Evolutionary conservation across 345 rosid species (phyloP), one percentile per base, ranked within the genome.

Genomic region (Ceriops zippeliana): DNA sequence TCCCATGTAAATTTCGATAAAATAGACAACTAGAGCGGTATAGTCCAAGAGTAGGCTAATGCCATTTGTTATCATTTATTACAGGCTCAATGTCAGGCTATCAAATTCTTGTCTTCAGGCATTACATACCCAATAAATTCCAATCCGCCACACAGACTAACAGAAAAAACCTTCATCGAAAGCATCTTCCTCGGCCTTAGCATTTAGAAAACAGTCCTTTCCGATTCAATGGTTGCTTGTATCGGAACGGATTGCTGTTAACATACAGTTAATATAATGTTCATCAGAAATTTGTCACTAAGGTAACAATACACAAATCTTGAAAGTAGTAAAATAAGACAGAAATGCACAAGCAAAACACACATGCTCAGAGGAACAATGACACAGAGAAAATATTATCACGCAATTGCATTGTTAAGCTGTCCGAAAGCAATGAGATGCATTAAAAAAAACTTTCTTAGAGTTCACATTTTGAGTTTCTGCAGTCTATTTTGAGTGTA

Each of bases 161-260:
- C 38, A 52, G 24, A 46, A 21, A 31, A 73, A 30, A 13, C 8
- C 28, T 11, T 51, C 35, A 13, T 52, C 20, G 58, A 2, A 10
- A 11, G 19, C 24, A 54, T 52, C 53, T 24, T 22, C 65, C 0
- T 58, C 20, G 42, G 13, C 42, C 57, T 6, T 37, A 22, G 61
- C 42, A 52, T 27, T 11, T 31, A 34, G 6, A 57, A 42, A 22
- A 61, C 9, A 21, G 22, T 42, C 26, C 49, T 46, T 52, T 21
- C 21, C 13, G 30, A 15, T 17, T 72, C 75, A 65, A 1, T 24
- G 52, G 31, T 46, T 58, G 0, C 9, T 5, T 46, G 76, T 32
- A 38, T 73, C 76, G 5, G 71, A 52, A 8, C 76, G 76, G 52
- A 73, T 4, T 37, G 62, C 76, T 73, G 71, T 61, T 24, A 38